These are phyloP conservation scores for Rubroboletus satanas DNA, from an alignment of 768 basidiomycete species.

Conservation along the genomic window DNA sequence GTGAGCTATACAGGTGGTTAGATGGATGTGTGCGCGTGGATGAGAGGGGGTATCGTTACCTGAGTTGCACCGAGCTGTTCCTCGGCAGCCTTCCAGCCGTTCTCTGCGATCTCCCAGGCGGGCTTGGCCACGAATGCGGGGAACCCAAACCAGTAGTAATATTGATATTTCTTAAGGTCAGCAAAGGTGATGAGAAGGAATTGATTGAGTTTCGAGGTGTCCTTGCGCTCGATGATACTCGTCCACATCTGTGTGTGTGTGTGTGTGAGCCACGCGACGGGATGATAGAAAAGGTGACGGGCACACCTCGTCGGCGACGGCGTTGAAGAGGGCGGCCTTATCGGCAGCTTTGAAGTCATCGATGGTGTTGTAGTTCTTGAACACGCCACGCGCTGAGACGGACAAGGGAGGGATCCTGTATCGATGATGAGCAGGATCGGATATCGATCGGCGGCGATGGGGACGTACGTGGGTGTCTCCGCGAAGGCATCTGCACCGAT, in stretches of 20 bases:
- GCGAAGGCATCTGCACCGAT: slow-evolving; percentile 66
- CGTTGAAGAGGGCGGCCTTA: slow-evolving; percentile 83
- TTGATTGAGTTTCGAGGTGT: slow-evolving; percentile 56
- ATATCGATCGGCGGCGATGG: slow-evolving; percentile 5
- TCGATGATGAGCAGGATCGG: background rate
- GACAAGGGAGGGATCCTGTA: slow-evolving; percentile 46
- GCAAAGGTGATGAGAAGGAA: slow-evolving; percentile 93
- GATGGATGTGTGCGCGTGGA: background rate
- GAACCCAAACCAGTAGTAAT: slow-evolving; percentile 98
- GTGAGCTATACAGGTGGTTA: slow-evolving; percentile 39
- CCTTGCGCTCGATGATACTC: slow-evolving; percentile 47
- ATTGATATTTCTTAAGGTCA: slow-evolving; percentile 97
- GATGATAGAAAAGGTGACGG: background rate
- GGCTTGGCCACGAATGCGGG: slow-evolving; percentile 89
- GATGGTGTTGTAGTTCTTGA: slow-evolving; percentile 97
- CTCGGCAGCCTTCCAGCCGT: slow-evolving; percentile 54
- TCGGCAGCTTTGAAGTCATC: slow-evolving; percentile 91
- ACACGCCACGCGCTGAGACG: slow-evolving; percentile 53
- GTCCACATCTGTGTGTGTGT: slow-evolving; percentile 60
- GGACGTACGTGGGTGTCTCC: slow-evolving; percentile 42
- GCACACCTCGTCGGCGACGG: slow-evolving; percentile 61
- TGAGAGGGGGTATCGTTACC: slow-evolving; percentile 30
- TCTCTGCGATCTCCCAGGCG: slow-evolving; percentile 74
- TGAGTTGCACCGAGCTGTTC: slow-evolving; percentile 40
- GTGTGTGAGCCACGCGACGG: background rate